Conservation (phyloP, 2,329 filamentous ascomycete species). For the Fusarium chuoi region DNA sequence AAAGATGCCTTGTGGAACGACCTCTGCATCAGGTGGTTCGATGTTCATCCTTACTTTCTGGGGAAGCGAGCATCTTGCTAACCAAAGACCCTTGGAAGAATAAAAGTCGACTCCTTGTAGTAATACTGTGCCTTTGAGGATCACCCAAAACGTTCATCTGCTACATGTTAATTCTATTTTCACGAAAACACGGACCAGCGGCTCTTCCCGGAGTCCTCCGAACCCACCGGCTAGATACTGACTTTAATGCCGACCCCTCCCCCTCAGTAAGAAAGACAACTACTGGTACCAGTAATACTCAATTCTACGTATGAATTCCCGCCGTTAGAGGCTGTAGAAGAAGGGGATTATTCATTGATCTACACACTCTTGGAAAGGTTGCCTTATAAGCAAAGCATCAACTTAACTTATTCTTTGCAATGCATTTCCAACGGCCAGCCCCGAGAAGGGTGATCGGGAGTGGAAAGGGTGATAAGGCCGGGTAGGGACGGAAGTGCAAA, state of each 20-base stretch:
- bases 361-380: not conserved
- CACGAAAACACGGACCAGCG: constrained; percentile 39
- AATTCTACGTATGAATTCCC: not conserved
- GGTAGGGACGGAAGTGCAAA: constrained; percentile 24
- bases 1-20: constrained; percentile 39
- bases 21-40: constrained; percentile 42
- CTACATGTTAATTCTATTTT: constrained; percentile 10
- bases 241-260: constrained; percentile 18
- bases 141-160: constrained; percentile 20
- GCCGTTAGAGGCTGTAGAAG: not conserved
- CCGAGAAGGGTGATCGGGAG: constrained; percentile 19
- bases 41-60: constrained; percentile 40
- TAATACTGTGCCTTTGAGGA: constrained; percentile 15
- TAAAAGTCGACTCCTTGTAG: constrained; percentile 32
- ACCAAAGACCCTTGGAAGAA: constrained; percentile 20
- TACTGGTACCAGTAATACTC: not conserved
- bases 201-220: constrained; percentile 39
- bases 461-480: constrained; percentile 9
- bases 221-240: constrained; percentile 15
- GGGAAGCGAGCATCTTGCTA: constrained; percentile 33
- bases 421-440: constrained; percentile 24
- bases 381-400: not conserved
- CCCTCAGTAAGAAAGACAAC: not conserved
- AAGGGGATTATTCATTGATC: not conserved
- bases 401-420: not conserved